Evolutionary conservation across 495 filamentous ascomycete species (phyloP).

Genomic region (Usnea hakonensis): DNA sequence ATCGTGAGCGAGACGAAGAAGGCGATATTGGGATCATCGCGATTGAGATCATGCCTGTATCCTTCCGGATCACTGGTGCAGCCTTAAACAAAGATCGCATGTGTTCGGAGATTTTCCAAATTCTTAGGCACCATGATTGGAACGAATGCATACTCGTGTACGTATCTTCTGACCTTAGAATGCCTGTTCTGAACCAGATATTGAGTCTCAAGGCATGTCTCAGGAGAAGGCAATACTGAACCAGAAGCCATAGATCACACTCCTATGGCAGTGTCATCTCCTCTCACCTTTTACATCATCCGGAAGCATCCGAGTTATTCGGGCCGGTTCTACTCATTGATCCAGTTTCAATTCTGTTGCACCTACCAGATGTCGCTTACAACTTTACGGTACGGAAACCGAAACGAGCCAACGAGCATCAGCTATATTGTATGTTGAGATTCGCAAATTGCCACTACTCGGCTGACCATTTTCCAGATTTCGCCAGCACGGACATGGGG

Average conservation of each 20-base stretch:
- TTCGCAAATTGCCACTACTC: neutral
- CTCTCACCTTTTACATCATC: conserved; percentile 50
- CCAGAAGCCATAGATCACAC: no score
- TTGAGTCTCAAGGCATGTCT: no score
- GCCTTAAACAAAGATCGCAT: conserved; percentile 42
- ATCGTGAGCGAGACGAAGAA: conserved; percentile 18
- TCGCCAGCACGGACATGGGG: conserved; percentile 56
- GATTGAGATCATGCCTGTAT: conserved; percentile 56
- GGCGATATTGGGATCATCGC: conserved; percentile 54
- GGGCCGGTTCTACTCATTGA: conserved; percentile 50
- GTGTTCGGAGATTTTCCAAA: conserved; percentile 41
- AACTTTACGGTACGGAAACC: conserved; percentile 57
- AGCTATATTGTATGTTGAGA: conserved; percentile 42
- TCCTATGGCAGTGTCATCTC: conserved; percentile 57
- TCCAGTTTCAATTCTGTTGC: conserved; percentile 57
- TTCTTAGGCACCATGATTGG: conserved; percentile 47
- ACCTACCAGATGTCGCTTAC: conserved; percentile 62
- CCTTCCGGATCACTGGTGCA: conserved; percentile 48
- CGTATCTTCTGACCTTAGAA: no score
- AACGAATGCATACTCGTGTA: conserved; percentile 47
- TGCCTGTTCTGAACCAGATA: no score
- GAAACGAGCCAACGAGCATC: conserved; percentile 50
- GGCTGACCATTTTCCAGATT: conserved; percentile 29
- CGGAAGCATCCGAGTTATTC: conserved; percentile 35
- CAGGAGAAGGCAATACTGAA: no score